phyloP scores from a whole-genome alignment of 1,284 basidiomycete species.

The Vanrija pseudolonga region DNA sequence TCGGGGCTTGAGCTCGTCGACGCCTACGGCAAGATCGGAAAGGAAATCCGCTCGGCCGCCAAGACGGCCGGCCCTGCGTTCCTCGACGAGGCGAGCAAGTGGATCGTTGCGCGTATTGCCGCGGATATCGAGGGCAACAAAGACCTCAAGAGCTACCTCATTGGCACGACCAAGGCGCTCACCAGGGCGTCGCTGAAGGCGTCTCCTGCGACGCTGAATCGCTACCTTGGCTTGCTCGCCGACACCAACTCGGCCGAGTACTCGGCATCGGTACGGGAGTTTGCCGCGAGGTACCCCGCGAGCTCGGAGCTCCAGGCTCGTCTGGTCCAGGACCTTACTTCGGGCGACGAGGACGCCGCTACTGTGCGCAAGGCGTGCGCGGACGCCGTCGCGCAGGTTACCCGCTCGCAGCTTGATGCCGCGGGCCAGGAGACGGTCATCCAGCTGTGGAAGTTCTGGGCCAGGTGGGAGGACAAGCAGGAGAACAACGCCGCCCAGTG shows the following conservation, averaged over 20 bases:
- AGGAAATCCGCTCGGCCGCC: constrained; percentile 26
- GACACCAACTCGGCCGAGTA: constrained; percentile 5
- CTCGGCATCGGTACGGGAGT: constrained; percentile 17
- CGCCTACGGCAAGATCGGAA: constrained; percentile 39
- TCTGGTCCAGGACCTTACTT: constrained; percentile 1
- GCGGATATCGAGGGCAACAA: constrained; percentile 18
- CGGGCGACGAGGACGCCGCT: background rate
- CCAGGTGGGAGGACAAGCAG: constrained; percentile 13
- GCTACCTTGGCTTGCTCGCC: constrained; percentile 29
- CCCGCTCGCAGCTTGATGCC: constrained; percentile 2
- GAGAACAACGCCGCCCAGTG: constrained; percentile 5
- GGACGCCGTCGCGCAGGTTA: constrained; percentile 18
- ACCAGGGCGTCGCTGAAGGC: constrained; percentile 33
- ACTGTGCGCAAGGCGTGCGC: constrained; percentile 19
- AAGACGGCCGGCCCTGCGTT: constrained; percentile 20
- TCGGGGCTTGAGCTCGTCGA: constrained; percentile 33
- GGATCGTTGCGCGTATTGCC: constrained; percentile 35
- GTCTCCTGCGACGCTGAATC: constrained; percentile 21
- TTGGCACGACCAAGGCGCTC: constrained; percentile 29
- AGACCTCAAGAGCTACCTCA: constrained; percentile 36
- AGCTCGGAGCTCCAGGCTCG: constrained; percentile 29
- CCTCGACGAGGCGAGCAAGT: constrained; percentile 32
- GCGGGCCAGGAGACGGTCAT: constrained; percentile 17
- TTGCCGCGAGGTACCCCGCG: constrained; percentile 30
- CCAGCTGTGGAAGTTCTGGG: constrained; percentile 29